phyloP scores from a whole-genome alignment of 768 basidiomycete genomes.

The Termitomyces sp. region DNA sequence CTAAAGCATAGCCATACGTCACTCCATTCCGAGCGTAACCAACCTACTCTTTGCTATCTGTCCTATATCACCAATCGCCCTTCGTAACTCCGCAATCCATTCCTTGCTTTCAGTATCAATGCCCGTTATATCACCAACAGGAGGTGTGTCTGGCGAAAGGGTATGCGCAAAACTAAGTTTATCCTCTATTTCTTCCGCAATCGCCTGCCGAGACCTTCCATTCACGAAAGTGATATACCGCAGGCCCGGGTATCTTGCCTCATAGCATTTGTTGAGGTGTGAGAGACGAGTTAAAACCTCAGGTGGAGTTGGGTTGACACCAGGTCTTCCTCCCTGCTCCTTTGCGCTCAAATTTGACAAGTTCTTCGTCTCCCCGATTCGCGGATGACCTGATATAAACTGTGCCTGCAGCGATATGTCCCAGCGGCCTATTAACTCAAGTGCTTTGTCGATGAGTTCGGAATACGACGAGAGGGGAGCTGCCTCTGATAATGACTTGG shows the following conservation, averaged over 20 bases:
- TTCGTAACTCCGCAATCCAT: conserved; percentile 65
- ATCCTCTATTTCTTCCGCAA: conserved; percentile 79
- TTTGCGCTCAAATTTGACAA: conserved; percentile 71
- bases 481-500: conserved; percentile 20
- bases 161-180: conserved; percentile 50
- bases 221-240: conserved; percentile 93
- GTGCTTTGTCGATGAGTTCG: conserved; percentile 50
- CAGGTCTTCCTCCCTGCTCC: conserved; percentile 61
- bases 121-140: conserved; percentile 27
- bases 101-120: conserved; percentile 32
- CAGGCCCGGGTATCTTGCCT: conserved; percentile 64
- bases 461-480: conserved; percentile 34
- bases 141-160: conserved; percentile 36
- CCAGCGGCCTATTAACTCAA: conserved; percentile 50
- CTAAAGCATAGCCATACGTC: conserved; percentile 12
- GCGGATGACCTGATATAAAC: conserved; percentile 83
- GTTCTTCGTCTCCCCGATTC: conserved; percentile 79
- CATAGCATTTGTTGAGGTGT: conserved; percentile 77
- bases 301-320: conserved; percentile 53
- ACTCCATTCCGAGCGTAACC: conserved; percentile 34
- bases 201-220: conserved; percentile 63
- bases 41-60: conserved; percentile 72
- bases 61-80: conserved; percentile 72
- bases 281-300: conserved; percentile 68
- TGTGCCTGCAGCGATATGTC: conserved; percentile 39